Conservation (phyloP, 257 asterid genomes). For the Osmanthus fragrans region DNA sequence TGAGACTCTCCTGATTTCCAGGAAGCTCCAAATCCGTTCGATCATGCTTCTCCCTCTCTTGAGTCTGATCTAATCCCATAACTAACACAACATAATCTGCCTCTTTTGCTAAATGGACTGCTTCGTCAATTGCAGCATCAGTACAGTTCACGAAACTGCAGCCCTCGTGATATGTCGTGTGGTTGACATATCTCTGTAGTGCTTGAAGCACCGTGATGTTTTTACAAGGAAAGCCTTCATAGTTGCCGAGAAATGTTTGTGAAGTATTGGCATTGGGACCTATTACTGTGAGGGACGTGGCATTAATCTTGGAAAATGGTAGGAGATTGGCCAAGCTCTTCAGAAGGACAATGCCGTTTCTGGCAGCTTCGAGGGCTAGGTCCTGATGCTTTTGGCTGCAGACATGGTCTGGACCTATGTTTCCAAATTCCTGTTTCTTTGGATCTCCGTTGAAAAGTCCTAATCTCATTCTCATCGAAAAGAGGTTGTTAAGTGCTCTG, state of each 20-base stretch:
- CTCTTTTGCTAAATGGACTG: conserved; percentile 29
- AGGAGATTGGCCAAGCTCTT: conserved; percentile 54
- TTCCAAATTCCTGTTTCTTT: conserved; percentile 39
- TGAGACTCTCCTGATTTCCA: conserved; percentile 48
- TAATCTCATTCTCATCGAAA: conserved; percentile 62
- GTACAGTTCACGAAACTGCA: conserved; percentile 52
- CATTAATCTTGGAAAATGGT: conserved; percentile 48
- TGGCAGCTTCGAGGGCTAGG: conserved; percentile 64
- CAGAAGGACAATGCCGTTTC: conserved; percentile 65
- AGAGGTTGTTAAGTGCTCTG: conserved; percentile 68
- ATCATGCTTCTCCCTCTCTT: conserved; percentile 56
- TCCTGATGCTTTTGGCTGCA: conserved; percentile 55
- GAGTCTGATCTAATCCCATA: conserved; percentile 66
- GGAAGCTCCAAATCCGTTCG: conserved; percentile 53
- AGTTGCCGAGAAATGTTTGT: conserved; percentile 45
- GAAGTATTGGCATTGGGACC: conserved; percentile 61
- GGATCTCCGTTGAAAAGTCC: conserved; percentile 66
- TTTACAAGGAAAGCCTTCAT: conserved; percentile 65
- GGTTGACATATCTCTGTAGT: conserved; percentile 31
- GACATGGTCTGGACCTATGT: conserved; percentile 36
- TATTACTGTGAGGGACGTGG: conserved; percentile 52
- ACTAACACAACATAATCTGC: conserved; percentile 55
- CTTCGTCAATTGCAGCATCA: conserved; percentile 33
- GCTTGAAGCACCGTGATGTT: conserved; percentile 55
- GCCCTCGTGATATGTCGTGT: conserved; percentile 36